These are phyloP conservation scores for Austroboletus festivus DNA, from an alignment of 768 basidiomycete species.

Conservation along the genomic window DNA sequence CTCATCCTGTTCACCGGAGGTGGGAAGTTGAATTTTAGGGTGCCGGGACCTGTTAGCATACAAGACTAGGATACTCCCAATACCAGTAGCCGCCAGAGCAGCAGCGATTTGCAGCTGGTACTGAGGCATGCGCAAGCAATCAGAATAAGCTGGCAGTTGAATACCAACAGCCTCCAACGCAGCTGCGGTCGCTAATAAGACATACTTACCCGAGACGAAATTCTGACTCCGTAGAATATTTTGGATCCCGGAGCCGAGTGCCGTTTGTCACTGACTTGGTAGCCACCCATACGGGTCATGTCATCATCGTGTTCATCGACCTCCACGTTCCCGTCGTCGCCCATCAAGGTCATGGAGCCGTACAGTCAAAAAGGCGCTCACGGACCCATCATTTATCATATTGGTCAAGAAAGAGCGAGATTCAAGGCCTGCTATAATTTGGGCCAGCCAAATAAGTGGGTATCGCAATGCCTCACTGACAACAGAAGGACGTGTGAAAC, in stretches of 20 bases:
- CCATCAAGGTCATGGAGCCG: no score
- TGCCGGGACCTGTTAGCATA: conserved; percentile 40
- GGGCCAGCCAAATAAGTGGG: no score
- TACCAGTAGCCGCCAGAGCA: conserved; percentile 40
- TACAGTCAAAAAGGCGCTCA: no score
- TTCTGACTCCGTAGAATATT: neutral
- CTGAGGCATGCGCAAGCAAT: conserved; percentile 44
- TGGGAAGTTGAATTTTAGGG: conserved; percentile 52
- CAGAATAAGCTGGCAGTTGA: neutral
- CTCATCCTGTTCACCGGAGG: conserved; percentile 23
- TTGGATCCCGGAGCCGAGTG: conserved; percentile 11
- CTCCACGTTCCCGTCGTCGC: no score
- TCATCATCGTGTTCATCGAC: no score
- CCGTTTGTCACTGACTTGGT: no score
- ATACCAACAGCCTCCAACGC: neutral
- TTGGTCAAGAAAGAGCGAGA: no score
- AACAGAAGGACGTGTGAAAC: no score
- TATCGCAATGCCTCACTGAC: no score
- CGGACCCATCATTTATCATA: no score
- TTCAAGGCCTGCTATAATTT: no score
- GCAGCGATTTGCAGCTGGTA: conserved; percentile 58
- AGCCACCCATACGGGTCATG: no score
- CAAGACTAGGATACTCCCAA: conserved; percentile 44
- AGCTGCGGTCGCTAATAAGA: neutral
- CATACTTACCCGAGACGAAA: neutral